Percentiles rank a stretch among this genome's conserved stretches.
Evolutionary conservation across 2,329 filamentous ascomycete genomes (phyloP).

Genomic region (Aspergillus tanneri): DNA sequence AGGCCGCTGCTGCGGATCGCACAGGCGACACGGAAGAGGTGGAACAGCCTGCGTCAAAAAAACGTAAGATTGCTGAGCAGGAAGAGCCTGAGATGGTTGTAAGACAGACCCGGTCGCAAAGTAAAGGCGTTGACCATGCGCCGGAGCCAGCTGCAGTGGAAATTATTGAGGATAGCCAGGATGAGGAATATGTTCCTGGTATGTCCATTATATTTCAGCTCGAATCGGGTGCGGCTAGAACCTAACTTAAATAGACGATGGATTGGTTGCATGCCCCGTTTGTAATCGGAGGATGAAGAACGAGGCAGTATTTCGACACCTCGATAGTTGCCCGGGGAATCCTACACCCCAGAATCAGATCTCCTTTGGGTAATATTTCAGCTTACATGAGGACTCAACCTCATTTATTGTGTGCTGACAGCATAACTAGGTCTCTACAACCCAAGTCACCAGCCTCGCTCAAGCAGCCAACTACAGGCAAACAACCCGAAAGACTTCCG

Average conservation of each 20-base stretch:
- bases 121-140: constrained; percentile 19
- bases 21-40: constrained; percentile 47
- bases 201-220: constrained; percentile 8
- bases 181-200: constrained; percentile 42
- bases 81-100: constrained; percentile 32
- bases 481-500: constrained; percentile 65
- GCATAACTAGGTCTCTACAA: constrained; percentile 12
- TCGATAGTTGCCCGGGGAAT: constrained; percentile 63
- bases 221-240: background rate
- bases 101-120: constrained; percentile 39
- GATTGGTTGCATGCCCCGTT: constrained; percentile 78
- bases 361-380: constrained; percentile 29
- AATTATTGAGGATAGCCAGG: constrained; percentile 43
- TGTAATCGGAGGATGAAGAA: constrained; percentile 79
- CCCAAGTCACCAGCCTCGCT: constrained; percentile 17
- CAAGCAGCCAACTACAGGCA: constrained; percentile 23
- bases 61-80: constrained; percentile 37
- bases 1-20: constrained; percentile 54
- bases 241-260: constrained; percentile 59
- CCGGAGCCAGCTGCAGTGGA: constrained; percentile 21
- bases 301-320: constrained; percentile 72
- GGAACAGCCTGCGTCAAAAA: constrained; percentile 34
- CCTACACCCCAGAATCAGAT: constrained; percentile 18
- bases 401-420: constrained; percentile 9
- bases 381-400: constrained; percentile 16